phyloP scores from a whole-genome alignment of 2,329 filamentous ascomycete genomes.

The Fusarium sp. region DNA sequence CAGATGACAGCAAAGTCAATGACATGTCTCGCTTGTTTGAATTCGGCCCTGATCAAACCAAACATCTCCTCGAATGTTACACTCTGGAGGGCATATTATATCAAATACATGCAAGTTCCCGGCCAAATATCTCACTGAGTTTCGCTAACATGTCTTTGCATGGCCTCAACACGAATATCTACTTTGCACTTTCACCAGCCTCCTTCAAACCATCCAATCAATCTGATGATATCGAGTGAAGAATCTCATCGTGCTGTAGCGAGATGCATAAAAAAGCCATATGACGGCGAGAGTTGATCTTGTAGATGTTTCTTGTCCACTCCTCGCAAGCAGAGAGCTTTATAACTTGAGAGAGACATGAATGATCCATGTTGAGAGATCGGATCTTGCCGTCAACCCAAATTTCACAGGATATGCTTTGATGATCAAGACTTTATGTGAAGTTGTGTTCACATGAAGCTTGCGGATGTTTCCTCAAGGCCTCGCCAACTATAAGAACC shows the following conservation, averaged over 20 bases:
- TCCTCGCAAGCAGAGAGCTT: not conserved
- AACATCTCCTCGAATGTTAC: not conserved
- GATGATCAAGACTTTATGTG: not conserved
- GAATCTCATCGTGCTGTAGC: not conserved
- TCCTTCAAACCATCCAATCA: not conserved
- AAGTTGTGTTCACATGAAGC: not conserved
- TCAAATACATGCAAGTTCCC: not conserved
- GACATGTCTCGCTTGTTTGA: no score
- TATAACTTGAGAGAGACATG: not conserved
- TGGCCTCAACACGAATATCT: not conserved
- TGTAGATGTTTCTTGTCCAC: not conserved
- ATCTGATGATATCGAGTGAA: not conserved
- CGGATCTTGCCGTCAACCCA: constrained; percentile 4
- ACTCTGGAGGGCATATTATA: not conserved
- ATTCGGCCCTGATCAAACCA: not conserved
- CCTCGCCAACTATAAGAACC: no score
- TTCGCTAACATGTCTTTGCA: not conserved
- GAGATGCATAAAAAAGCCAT: not conserved
- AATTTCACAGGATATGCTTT: not conserved
- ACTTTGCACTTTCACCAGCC: not conserved
- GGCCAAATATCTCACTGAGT: not conserved
- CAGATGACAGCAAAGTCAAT: no score
- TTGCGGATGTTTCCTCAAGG: not conserved
- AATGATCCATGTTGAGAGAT: not conserved
- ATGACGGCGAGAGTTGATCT: not conserved